These are phyloP conservation scores for Xylaria sp. DNA, from an alignment of 2,329 filamentous ascomycete species.

Conservation along the genomic window DNA sequence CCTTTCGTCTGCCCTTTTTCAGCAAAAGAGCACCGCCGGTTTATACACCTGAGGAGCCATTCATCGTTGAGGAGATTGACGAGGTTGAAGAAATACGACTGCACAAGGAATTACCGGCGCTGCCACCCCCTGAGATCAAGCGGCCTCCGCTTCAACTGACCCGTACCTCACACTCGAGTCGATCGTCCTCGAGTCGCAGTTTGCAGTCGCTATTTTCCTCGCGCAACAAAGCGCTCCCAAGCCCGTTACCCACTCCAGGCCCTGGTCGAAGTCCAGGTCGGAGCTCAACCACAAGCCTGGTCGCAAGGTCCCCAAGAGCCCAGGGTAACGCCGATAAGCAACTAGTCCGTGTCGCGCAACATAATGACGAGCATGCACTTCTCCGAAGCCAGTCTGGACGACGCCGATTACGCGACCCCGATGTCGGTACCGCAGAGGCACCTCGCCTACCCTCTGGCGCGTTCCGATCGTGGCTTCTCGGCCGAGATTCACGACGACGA, in stretches of 20 bases:
- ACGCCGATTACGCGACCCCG: conserved; percentile 54
- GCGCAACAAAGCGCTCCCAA: conserved; percentile 34
- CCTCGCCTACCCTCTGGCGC: conserved; percentile 50
- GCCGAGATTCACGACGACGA: conserved; percentile 46
- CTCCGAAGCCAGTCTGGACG: conserved; percentile 60
- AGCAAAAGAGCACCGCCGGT: conserved; percentile 12
- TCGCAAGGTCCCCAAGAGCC: conserved; percentile 8
- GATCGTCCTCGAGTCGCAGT: conserved; percentile 32
- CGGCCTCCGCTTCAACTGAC: conserved; percentile 37
- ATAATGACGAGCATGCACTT: conserved; percentile 37
- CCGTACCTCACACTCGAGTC: conserved; percentile 32
- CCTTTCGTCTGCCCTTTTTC: conserved; percentile 24
- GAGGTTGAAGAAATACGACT: conserved; percentile 18
- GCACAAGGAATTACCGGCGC: conserved; percentile 29
- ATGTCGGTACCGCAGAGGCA: conserved; percentile 47
- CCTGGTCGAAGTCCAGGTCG: conserved; percentile 5
- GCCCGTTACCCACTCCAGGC: background rate
- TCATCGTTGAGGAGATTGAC: conserved; percentile 23
- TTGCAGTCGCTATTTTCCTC: conserved; percentile 40
- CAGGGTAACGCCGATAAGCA: conserved; percentile 22
- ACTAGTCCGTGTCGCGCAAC: conserved; percentile 21
- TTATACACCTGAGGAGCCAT: conserved; percentile 9
- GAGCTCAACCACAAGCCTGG: conserved; percentile 3
- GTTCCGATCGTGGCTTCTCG: conserved; percentile 50
- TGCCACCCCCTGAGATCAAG: conserved; percentile 34